Evolutionary conservation across 2,329 filamentous ascomycete genomes (phyloP).

Genomic region (Acrodontium crateriforme): DNA sequence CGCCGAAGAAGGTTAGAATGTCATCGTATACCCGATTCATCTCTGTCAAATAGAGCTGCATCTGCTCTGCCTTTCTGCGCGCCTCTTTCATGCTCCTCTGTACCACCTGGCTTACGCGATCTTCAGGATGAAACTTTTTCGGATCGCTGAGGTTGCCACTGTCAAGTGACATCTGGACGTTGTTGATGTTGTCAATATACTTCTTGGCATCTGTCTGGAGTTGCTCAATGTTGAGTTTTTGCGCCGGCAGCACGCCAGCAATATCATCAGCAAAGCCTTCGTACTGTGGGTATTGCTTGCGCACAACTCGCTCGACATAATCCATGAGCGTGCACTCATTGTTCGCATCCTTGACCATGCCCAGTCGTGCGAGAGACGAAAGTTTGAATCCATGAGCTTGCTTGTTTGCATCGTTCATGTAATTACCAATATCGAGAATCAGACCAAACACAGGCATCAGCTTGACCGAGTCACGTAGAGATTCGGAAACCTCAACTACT

Average conservation of each 20-base stretch:
- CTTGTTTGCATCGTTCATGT: conserved; percentile 99
- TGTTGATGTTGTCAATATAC: conserved; percentile 91
- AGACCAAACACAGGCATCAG: conserved; percentile 92
- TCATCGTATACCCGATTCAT: conserved; percentile 86
- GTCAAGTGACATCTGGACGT: conserved; percentile 83
- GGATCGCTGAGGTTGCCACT: conserved; percentile 88
- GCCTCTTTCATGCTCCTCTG: conserved; percentile 95
- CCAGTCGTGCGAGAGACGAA: conserved; percentile 77
- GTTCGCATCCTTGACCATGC: conserved; percentile 98
- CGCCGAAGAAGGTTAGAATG: conserved; percentile 92
- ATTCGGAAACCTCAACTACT: conserved; percentile 78
- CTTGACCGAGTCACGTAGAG: conserved; percentile 76
- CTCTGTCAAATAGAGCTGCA: conserved; percentile 84
- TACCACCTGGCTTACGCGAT: conserved; percentile 82
- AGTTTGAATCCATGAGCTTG: conserved; percentile 97
- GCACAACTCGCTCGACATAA: conserved; percentile 88
- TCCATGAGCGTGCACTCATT: conserved; percentile 95
- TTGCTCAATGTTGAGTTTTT: conserved; percentile 93
- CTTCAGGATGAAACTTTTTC: conserved; percentile 95
- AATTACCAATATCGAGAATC: conserved; percentile 96
- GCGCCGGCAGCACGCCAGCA: conserved; percentile 56
- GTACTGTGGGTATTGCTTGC: conserved; percentile 93
- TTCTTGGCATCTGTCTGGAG: conserved; percentile 73
- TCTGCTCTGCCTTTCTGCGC: conserved; percentile 85
- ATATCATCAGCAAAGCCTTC: conserved; percentile 82